These are phyloP conservation scores for Talaromyces sp. DNA, from an alignment of 2,329 filamentous ascomycete species.

Conservation along the genomic window DNA sequence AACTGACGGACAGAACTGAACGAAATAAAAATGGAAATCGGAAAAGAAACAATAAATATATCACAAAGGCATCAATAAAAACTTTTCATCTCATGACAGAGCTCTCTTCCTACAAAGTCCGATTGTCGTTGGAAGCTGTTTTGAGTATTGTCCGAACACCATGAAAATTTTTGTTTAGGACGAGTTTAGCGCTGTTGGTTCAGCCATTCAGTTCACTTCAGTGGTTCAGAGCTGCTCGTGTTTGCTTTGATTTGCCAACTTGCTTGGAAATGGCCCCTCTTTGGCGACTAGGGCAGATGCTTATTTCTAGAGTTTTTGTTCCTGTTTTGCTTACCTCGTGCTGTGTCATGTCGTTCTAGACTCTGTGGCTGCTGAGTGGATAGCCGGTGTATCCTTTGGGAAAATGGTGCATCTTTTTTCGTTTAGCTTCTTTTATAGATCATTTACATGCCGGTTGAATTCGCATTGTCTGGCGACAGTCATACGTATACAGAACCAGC, in stretches of 20 bases:
- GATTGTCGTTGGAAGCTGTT: neutral
- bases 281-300: neutral
- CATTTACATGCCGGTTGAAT: neutral
- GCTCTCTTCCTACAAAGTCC: slow-evolving; percentile 1
- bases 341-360: neutral
- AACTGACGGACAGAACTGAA: neutral
- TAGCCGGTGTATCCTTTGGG: neutral
- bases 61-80: neutral
- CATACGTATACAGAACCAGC: neutral
- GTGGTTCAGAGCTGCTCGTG: neutral
- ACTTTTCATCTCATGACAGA: neutral
- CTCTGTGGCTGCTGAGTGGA: neutral
- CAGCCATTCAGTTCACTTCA: neutral
- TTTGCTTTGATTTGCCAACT: neutral
- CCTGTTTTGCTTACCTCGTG: neutral
- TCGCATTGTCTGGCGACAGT: neutral
- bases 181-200: neutral
- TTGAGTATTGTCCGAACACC: neutral
- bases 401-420: neutral
- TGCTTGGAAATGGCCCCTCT: neutral
- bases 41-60: neutral
- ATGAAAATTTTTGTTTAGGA: slow-evolving; percentile 8
- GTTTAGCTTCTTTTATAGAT: neutral
- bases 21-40: neutral
- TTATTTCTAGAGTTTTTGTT: neutral